Base-by-base conservation (phyloP, 2,329 filamentous ascomycete genomes). In the Xylaria polymorpha region DNA sequence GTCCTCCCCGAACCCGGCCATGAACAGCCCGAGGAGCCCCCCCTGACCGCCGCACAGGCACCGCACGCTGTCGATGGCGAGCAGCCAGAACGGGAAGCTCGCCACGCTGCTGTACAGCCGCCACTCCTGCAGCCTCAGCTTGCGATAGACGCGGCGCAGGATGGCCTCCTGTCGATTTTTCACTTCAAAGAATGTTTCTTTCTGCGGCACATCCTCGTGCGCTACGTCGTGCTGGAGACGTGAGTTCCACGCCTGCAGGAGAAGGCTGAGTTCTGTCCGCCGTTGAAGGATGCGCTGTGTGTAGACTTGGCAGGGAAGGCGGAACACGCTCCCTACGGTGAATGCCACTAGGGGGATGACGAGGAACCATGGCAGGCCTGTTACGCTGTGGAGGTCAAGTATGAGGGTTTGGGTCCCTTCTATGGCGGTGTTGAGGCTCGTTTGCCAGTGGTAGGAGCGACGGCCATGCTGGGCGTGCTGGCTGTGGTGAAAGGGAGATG, bases 331-430 rank as follows among this genome's bases (percentile, higher is more conserved):
- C 76, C 81, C 85, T 74, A 87, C 77, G 55, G 79, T 76, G 1
- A 87, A 69, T 7, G 85, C 85, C 15, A 86, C 78, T n/a, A 86
- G 79, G 4, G 87, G 86, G 56, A 89, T 86, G 35, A 83, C 81
- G 39, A 87, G 71, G 72, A 81, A 87, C 87, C 87, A 89, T 1
- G 86, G 86, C 1, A 85, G 75, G 44, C 83, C 81, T 29, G 80
- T 80, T 57, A 74, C 48, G 29, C 68, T 66, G 74, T 89, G 86
- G 10, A 85, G 62, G 55, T 78, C 78, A 43, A 81, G 75, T 59
- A 89, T 81, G 68, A 81, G 74, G 61, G 83, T 77, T 39, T 85
- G 82, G 3, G 84, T 80, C 58, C 77, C 72, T 32, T 82, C 76
- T 46, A 79, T 70, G 18, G 64, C 67, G 4, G 73, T 48, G 9